These are phyloP conservation scores for Colletotrichum melonis DNA, from an alignment of 2,329 filamentous ascomycete species.

Conservation along the genomic window DNA sequence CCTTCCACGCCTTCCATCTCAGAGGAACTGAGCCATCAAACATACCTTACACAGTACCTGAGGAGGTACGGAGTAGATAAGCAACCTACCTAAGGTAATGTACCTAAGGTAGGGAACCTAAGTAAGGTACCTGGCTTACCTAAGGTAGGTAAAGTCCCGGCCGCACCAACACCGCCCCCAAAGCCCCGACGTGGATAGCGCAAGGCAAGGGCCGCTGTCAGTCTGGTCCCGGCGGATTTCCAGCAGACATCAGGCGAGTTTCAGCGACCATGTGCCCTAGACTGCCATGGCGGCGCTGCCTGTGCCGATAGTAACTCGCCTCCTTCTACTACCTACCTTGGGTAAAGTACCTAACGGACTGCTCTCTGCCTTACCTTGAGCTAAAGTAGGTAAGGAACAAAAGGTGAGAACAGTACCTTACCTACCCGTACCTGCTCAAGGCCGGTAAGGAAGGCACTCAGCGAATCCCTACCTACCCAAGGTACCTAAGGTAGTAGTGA, in stretches of 20 bases:
- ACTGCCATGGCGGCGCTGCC: neutral
- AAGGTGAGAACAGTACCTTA: no score
- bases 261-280: neutral
- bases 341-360: no score
- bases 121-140: neutral
- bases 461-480: neutral
- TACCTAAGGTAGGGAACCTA: neutral
- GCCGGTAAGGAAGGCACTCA: neutral
- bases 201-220: conserved; percentile 4
- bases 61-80: no score
- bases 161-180: no score
- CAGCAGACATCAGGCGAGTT: conserved; percentile 21
- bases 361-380: no score
- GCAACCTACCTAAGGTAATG: no score
- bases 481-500: neutral
- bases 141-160: neutral
- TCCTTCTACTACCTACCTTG: no score
- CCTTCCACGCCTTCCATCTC: no score
- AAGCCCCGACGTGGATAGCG: neutral
- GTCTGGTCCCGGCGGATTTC: neutral
- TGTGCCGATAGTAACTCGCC: neutral
- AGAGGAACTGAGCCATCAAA: no score
- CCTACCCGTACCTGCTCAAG: neutral
- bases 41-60: no score
- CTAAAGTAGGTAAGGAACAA: neutral